Base-by-base conservation (phyloP, 2,329 filamentous ascomycete genomes). In the Scytalidium lignicola region DNA sequence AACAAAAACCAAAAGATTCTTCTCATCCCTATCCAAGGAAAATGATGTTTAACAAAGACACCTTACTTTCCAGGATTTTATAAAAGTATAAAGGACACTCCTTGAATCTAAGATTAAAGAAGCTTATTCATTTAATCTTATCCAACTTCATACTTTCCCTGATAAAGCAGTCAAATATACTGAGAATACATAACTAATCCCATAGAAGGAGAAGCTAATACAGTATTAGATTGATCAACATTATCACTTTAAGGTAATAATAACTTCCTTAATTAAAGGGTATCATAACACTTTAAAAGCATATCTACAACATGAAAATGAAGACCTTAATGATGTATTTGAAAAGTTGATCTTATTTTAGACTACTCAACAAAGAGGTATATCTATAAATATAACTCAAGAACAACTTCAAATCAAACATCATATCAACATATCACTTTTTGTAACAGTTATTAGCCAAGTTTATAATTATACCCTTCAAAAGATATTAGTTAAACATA, bases 131-230 rank as follows among this genome's bases (percentile, higher is more conserved):
- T 13, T 4, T 3, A 21, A 28, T 19, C 43, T 19, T n/a, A 17
- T 5, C 10, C 6, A 37, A 37, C 15, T 37, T 4, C n/a, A n/a
- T 5, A 37, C 10, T 15, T 37, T 37, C n/a, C 10, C 10, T 13
- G 4, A 9, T 15, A 5, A 3, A n/a, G 22, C 22, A 5, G 23
- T 44, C 8, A 29, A 29, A 12, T 44, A 44, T 44, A 26, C 20
- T 9, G 23, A 28, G 22, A 44, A 26, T 3, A 32, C 26, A 28
- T 44, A 20, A 20, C 17, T 44, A 44, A 26, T 26, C 10, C 12
- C 20, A 5, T 44, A 17, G 18, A 44, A 44, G 26, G 43, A 44
- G 18, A 44, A 44, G 43, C 28, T 44, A 32, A 18, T 44, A 19
- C 3, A 29, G 8, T 44, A 44, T 32, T 44, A 29, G 43, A 19